A percentile compares a stretch with the other conserved stretches of the same genome.
Evolutionary conservation across 1,284 basidiomycete species (phyloP).

Genomic region (Afroboletus lepidellus): DNA sequence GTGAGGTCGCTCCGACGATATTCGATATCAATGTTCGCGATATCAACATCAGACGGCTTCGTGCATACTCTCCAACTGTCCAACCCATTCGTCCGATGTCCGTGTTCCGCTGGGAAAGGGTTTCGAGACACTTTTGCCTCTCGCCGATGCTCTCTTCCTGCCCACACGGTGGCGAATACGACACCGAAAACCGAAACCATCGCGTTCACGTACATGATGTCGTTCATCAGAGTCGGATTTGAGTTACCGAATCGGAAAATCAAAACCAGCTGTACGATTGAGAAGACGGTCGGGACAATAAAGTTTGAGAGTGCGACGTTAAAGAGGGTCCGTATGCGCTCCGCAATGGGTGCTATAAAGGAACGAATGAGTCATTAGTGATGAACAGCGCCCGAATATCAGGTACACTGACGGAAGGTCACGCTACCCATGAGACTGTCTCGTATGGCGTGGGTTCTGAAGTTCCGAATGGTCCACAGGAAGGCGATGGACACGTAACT

Average conservation of each 20-base stretch:
- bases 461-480: constrained; percentile 15
- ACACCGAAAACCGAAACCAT: constrained; percentile 28
- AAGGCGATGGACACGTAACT: constrained; percentile 25
- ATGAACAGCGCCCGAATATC: neutral
- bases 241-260: constrained; percentile 5
- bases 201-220: constrained; percentile 13
- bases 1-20: no score
- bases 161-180: constrained; percentile 10
- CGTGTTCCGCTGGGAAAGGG: neutral
- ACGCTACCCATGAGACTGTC: constrained; percentile 1
- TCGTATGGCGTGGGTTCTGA: neutral
- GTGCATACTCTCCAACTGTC: neutral
- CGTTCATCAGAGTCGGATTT: constrained; percentile 3
- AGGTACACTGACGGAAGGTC: constrained; percentile 1
- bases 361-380: neutral
- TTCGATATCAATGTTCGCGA: no score
- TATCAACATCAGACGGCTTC: neutral
- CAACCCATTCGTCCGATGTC: neutral
- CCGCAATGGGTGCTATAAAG: constrained; percentile 10
- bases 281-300: constrained; percentile 21
- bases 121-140: neutral
- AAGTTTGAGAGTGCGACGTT: constrained; percentile 25
- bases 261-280: constrained; percentile 16
- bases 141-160: constrained; percentile 12
- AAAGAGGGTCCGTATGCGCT: constrained; percentile 18